phyloP scores from a whole-genome alignment of 2,329 filamentous ascomycete genomes.

The Pyrenophora tritici-repentis region DNA sequence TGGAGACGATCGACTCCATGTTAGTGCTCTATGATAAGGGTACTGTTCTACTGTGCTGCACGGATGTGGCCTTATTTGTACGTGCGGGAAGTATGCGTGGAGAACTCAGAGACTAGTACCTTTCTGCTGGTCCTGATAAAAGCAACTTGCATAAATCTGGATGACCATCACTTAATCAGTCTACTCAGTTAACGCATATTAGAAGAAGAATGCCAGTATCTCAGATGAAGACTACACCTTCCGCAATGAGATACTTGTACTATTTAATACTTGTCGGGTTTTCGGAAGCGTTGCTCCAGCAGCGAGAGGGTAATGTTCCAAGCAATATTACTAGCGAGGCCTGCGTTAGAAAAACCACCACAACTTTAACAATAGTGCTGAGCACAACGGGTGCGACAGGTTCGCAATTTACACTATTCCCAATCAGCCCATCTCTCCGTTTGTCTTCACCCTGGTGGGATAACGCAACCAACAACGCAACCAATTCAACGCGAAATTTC shows the following conservation, averaged over 20 bases:
- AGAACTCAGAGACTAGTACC: conserved; percentile 1
- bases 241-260: conserved; percentile 4
- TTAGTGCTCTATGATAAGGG: conserved; percentile 1
- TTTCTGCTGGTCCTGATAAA: conserved; percentile 5
- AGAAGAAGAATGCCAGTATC: conserved; percentile 5
- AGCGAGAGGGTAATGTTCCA: neutral
- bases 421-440: conserved; percentile 10
- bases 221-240: neutral
- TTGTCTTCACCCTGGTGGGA: conserved; percentile 9
- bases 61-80: conserved; percentile 2
- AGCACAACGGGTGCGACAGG: conserved; percentile 2
- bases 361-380: conserved; percentile 1
- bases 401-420: conserved; percentile 9
- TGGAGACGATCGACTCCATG: conserved; percentile 3
- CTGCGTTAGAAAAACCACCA: conserved; percentile 5
- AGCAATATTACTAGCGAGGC: neutral
- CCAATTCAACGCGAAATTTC: conserved; percentile 9
- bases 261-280: conserved; percentile 6
- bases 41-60: conserved; percentile 1
- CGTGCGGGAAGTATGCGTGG: neutral
- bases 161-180: conserved; percentile 10
- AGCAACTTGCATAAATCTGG: conserved; percentile 2
- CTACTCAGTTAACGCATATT: conserved; percentile 7
- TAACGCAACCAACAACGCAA: conserved; percentile 15
- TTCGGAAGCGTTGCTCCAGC: neutral